Evolutionary conservation across 2,329 filamentous ascomycete genomes (phyloP).

Genomic region (Calonectria ilicicola): DNA sequence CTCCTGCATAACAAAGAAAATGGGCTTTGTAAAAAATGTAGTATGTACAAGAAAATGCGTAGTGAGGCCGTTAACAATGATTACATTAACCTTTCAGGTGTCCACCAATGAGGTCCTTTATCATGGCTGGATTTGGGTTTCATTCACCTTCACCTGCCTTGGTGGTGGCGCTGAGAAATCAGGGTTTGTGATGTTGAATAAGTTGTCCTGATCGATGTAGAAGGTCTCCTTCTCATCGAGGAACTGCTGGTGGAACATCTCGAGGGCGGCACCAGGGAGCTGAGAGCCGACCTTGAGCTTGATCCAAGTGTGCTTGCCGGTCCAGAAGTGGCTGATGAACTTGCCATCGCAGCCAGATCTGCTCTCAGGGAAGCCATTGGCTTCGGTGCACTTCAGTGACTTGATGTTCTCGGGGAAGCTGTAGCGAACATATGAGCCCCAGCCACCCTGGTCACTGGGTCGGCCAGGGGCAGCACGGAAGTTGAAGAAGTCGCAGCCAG

Average conservation of each 20-base stretch:
- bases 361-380: slow-evolving; percentile 50
- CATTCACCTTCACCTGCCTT: too few species aligned
- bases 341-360: slow-evolving; percentile 51
- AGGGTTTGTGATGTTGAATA: not conserved
- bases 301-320: slow-evolving; percentile 50
- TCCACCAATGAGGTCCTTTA: too few species aligned
- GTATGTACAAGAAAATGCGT: too few species aligned
- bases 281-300: slow-evolving; percentile 53
- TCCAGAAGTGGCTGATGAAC: slow-evolving; percentile 59
- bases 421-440: not conserved
- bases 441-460: slow-evolving; percentile 25
- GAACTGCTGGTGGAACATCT: not conserved
- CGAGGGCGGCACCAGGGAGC: slow-evolving; percentile 48
- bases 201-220: not conserved
- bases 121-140: too few species aligned
- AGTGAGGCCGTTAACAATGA: too few species aligned
- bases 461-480: not conserved
- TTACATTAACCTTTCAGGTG: too few species aligned
- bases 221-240: not conserved
- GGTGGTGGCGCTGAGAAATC: not conserved
- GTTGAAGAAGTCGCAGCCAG: slow-evolving; percentile 51
- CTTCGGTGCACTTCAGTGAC: not conserved
- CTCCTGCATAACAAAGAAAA: too few species aligned
- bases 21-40: too few species aligned
- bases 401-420: not conserved